These are phyloP conservation scores for Lepidopterella palustris DNA, from an alignment of 495 filamentous ascomycete species.

Conservation along the genomic window DNA sequence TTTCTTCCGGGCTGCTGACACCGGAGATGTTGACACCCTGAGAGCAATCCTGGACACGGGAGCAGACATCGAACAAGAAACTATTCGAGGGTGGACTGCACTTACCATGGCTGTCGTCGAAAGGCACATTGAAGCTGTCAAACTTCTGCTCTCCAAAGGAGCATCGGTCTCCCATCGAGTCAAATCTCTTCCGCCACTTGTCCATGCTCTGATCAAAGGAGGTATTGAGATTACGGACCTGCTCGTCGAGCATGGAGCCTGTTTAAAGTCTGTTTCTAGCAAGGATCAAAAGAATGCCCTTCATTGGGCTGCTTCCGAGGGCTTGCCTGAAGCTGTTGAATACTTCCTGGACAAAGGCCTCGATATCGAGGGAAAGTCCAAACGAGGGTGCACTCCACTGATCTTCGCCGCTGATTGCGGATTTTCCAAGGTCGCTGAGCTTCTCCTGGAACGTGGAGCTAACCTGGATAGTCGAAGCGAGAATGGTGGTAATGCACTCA, in stretches of 20 bases:
- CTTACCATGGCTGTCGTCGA: conserved; percentile 13
- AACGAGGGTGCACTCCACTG: conserved; percentile 9
- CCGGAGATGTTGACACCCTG: conserved; percentile 7
- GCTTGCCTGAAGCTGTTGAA: conserved; percentile 3
- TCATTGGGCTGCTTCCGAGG: conserved; percentile 13
- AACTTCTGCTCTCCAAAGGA: conserved; percentile 8
- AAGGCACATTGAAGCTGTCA: conserved; percentile 4
- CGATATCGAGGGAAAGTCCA: conserved; percentile 10
- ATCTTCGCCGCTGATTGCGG: conserved; percentile 11
- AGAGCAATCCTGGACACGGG: conserved; percentile 4
- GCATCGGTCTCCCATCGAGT: conserved; percentile 4
- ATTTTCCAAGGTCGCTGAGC: conserved; percentile 1
- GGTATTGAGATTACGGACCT: conserved; percentile 6
- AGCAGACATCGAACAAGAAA: conserved; percentile 8
- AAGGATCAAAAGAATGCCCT: conserved; percentile 10
- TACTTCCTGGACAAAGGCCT: conserved; percentile 6
- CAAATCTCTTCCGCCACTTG: neutral
- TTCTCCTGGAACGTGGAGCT: conserved; percentile 8
- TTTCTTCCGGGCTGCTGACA: conserved; percentile 6
- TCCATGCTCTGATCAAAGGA: conserved; percentile 5
- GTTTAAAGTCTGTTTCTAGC: conserved; percentile 7
- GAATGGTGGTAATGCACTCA: conserved; percentile 14
- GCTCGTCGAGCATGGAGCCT: conserved; percentile 10
- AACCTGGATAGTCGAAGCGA: conserved; percentile 2
- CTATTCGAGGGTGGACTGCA: conserved; percentile 6